phyloP scores from a whole-genome alignment of 2,329 filamentous ascomycete species.

The Ophiocordyceps camponoti-floridani region DNA sequence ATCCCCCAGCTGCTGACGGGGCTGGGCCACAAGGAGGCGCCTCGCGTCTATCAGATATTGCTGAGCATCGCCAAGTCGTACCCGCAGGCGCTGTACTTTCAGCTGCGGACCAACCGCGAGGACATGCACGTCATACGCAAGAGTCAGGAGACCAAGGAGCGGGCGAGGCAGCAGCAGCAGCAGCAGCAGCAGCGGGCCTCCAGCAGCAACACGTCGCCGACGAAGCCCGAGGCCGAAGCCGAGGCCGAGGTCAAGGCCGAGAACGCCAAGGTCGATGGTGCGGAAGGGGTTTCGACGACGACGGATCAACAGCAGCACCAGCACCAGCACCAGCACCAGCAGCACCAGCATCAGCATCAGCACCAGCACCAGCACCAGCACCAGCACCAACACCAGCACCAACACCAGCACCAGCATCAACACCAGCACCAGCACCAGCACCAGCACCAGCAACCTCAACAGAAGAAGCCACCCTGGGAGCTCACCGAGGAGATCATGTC shows the following conservation, averaged over 20 bases:
- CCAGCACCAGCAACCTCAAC: constrained; percentile 12
- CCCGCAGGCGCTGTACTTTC: constrained; percentile 90
- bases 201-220: constrained; percentile 3
- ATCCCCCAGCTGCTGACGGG: constrained; percentile 92
- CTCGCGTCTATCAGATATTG: constrained; percentile 69
- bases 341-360: constrained; percentile 5
- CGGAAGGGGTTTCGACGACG: too few relatives aligned
- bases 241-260: constrained; percentile 25
- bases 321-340: constrained; percentile 8
- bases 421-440: constrained; percentile 1
- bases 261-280: constrained; percentile 15
- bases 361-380: too few relatives aligned
- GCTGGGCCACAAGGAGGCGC: constrained; percentile 78
- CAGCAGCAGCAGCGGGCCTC: constrained; percentile 25
- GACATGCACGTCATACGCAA: constrained; percentile 90
- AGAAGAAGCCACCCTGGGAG: constrained; percentile 82
- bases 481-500: constrained; percentile 91
- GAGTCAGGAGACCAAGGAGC: constrained; percentile 60
- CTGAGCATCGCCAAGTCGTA: constrained; percentile 91
- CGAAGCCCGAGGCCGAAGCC: not conserved
- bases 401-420: too few relatives aligned
- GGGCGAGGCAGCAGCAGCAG: constrained; percentile 32
- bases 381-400: too few relatives aligned
- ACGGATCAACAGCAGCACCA: too few relatives aligned
- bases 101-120: constrained; percentile 80